phyloP scores from a whole-genome alignment of 2,329 filamentous ascomycete genomes.

The Penicillium sclerotiorum region DNA sequence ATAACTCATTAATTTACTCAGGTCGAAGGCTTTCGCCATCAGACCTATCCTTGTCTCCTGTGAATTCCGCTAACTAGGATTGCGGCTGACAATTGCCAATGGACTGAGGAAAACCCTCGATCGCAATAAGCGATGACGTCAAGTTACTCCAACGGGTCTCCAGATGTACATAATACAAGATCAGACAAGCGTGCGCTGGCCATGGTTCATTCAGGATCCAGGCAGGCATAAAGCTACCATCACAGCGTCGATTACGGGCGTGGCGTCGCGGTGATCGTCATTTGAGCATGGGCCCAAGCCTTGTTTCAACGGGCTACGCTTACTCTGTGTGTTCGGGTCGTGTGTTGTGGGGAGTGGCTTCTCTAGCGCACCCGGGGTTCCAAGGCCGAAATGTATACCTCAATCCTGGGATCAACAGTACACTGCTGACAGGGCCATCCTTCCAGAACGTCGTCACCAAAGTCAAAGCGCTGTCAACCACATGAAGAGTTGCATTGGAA shows the following conservation, averaged over 20 bases:
- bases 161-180: too few relatives aligned
- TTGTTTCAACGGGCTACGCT: conserved; percentile 21
- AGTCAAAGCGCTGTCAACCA: conserved; percentile 17
- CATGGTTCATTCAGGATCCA: conserved; percentile 15
- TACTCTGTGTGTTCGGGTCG: conserved; percentile 12
- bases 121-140: conserved; percentile 22
- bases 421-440: background rate
- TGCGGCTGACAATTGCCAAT: too few relatives aligned
- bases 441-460: conserved; percentile 20
- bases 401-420: conserved; percentile 2
- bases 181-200: conserved; percentile 3
- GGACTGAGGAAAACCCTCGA: background rate
- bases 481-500: conserved; percentile 7
- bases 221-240: conserved; percentile 9
- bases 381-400: background rate
- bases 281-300: conserved; percentile 19
- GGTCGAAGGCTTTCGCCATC: too few relatives aligned
- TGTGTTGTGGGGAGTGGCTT: background rate
- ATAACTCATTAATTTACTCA: background rate
- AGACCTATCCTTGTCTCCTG: too few relatives aligned
- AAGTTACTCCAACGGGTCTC: too few relatives aligned
- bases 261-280: conserved; percentile 26
- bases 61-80: too few relatives aligned
- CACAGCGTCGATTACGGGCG: conserved; percentile 19
- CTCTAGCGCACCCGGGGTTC: background rate